Conservation (phyloP, 176 grass and related monocot species). For the Paspalum vaginatum region DNA sequence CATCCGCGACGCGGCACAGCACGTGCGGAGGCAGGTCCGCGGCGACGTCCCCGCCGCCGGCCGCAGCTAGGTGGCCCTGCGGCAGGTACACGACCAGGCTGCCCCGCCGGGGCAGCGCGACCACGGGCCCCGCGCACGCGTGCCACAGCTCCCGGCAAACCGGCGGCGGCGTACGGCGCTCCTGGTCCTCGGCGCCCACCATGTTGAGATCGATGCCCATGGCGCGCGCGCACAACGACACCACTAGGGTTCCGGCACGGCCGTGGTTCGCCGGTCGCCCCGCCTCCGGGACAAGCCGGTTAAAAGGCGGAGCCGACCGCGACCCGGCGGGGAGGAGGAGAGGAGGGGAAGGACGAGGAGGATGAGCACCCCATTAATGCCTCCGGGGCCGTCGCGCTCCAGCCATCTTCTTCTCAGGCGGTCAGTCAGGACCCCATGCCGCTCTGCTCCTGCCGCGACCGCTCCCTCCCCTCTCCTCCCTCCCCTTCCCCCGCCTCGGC, state of each 20-base stretch:
- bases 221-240: background rate
- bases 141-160: constrained; percentile 93
- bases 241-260: constrained; percentile 30
- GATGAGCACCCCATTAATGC: constrained; percentile 47
- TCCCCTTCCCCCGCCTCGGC: constrained; percentile 28
- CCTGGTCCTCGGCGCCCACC: constrained; percentile 54
- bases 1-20: constrained; percentile 78
- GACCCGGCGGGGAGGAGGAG: constrained; percentile 19
- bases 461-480: background rate
- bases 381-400: constrained; percentile 55
- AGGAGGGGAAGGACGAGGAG: background rate
- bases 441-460: constrained; percentile 28
- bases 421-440: constrained; percentile 45
- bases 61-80: constrained; percentile 83
- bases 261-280: background rate
- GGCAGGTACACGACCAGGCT: constrained; percentile 90
- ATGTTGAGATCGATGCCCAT: constrained; percentile 98
- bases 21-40: constrained; percentile 77
- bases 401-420: constrained; percentile 50
- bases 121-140: constrained; percentile 84
- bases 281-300: background rate
- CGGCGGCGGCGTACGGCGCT: constrained; percentile 41
- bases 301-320: constrained; percentile 43
- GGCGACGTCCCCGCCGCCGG: constrained; percentile 42
- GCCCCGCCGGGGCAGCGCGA: constrained; percentile 83